Percentiles rank a stretch among this genome's conserved stretches.
These are phyloP conservation scores for Eucalyptus brandiana DNA, from an alignment of 345 rosid species.

Conservation along the genomic window DNA sequence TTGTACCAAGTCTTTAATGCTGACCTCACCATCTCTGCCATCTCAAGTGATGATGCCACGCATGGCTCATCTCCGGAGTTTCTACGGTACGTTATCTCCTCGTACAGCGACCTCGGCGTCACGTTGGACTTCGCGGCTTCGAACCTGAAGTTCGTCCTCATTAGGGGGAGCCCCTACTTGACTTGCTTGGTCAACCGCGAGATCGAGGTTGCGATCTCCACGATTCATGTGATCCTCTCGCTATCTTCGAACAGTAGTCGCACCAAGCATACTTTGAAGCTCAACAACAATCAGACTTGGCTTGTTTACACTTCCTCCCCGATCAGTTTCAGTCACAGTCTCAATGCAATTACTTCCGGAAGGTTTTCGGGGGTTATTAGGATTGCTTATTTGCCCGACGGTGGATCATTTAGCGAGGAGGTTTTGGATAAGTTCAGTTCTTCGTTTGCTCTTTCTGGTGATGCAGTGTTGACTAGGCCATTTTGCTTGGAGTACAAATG, in stretches of 20 bases:
- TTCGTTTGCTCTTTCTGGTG: conserved; percentile 72
- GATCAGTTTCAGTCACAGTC: conserved; percentile 22
- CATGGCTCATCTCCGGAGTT: accelerated
- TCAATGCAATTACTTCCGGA: conserved; percentile 25
- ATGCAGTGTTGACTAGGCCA: conserved; percentile 52
- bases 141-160: conserved; percentile 59
- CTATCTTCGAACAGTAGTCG: conserved; percentile 21
- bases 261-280: conserved; percentile 52
- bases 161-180: conserved; percentile 72
- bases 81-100: conserved; percentile 35
- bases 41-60: not conserved
- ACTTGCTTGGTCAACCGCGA: conserved; percentile 40
- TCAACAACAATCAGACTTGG: conserved; percentile 86
- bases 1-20: conserved; percentile 44
- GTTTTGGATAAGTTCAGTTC: conserved; percentile 70
- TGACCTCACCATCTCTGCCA: conserved; percentile 60
- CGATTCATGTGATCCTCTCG: conserved; percentile 62
- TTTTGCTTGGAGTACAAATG: conserved; percentile 69
- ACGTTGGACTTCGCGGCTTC: conserved; percentile 64
- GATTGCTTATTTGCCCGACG: conserved; percentile 35
- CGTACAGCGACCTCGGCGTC: conserved; percentile 56
- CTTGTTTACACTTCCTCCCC: conserved; percentile 64
- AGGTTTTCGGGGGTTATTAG: conserved; percentile 58
- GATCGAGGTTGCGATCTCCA: conserved; percentile 41
- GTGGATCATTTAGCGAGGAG: conserved; percentile 25